Conservation (phyloP, 1,139 yeast species). For the Geotrichum australiense region DNA sequence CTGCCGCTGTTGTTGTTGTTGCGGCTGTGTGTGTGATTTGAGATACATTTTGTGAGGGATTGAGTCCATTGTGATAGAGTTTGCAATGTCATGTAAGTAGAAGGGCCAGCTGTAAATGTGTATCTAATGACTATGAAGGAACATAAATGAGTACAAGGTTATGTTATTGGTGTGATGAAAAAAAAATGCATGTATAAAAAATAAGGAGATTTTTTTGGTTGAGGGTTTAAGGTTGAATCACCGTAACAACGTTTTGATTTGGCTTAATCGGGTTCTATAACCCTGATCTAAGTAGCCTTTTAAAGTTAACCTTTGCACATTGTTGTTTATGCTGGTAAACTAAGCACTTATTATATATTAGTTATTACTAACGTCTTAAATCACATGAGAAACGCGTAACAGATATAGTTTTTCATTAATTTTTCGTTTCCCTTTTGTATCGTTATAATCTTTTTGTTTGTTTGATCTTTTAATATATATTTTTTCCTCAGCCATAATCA, state of each 20-base stretch:
- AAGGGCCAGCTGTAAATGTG: background rate
- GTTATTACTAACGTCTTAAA: no score
- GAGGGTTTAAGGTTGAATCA: no score
- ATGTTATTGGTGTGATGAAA: background rate
- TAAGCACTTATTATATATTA: no score
- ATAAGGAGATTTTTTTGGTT: no score
- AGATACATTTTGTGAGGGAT: conserved; percentile 13
- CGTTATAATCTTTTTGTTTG: background rate
- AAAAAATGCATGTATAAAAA: background rate
- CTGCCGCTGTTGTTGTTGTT: conserved; percentile 7
- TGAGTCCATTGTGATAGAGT: conserved; percentile 10
- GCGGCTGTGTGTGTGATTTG: conserved; percentile 8
- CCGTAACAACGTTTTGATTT: no score
- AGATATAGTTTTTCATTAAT: background rate
- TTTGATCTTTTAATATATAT: background rate
- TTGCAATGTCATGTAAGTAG: no score
- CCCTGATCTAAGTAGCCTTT: no score
- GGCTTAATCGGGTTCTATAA: no score
- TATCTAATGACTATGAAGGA: background rate
- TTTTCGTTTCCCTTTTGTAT: background rate
- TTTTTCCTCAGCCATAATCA: background rate
- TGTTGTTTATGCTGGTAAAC: no score
- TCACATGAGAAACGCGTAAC: no score
- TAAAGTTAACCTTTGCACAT: no score
- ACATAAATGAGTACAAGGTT: background rate